Evolutionary conservation across 2,329 filamentous ascomycete genomes (phyloP), one percentile per base, ranked within the genome.

Genomic region (Colletotrichum chrysophilum): DNA sequence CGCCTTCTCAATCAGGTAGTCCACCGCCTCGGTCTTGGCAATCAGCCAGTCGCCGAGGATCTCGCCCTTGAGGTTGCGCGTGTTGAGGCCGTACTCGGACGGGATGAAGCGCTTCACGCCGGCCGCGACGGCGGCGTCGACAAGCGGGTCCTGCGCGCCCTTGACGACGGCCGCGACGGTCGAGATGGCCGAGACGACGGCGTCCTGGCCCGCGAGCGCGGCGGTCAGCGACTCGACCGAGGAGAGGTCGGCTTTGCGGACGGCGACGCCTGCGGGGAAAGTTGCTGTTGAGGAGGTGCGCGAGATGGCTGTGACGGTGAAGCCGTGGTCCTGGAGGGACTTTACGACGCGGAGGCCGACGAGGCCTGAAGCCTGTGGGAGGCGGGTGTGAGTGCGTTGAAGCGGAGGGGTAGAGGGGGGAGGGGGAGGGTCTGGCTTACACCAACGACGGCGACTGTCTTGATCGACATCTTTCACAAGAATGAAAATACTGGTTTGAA

Each of bases 51-150:
- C 73, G 7, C 78, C 77, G 6, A 80, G 76, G 24, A 81, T 77
- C 34, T 80, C 80, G 38, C 71, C 71, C 5, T 52, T 32, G 56
- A 81, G 78, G 18, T 79, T 74, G 3, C 79, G 79, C 2, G 79
- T 66, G 81, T 82, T 82, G n/a, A 82, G 84, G 26, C 78, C 77
- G 61, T 87, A 91, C 75, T 92, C 90, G 10, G 87, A 87, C 7
- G 89, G 89, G 30, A 91, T 83, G 81, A 91, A 90, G 24, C 88
- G 85, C 78, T 89, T 85, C 7, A 92, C 89, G 16, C 89, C 88
- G 7, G 89, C 90, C 6, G 84, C 83, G 26, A 89, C 84, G 24
- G 89, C 86, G 4, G 89, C 90, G 69, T 91, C 88, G 60, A 91
- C 87, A 72, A 91, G 81, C 38, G 84, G 85, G 48, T 84, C 82